These are phyloP conservation scores for Rhynchospora pubera DNA, from an alignment of 176 grass and related monocot genomes.

Conservation along the genomic window DNA sequence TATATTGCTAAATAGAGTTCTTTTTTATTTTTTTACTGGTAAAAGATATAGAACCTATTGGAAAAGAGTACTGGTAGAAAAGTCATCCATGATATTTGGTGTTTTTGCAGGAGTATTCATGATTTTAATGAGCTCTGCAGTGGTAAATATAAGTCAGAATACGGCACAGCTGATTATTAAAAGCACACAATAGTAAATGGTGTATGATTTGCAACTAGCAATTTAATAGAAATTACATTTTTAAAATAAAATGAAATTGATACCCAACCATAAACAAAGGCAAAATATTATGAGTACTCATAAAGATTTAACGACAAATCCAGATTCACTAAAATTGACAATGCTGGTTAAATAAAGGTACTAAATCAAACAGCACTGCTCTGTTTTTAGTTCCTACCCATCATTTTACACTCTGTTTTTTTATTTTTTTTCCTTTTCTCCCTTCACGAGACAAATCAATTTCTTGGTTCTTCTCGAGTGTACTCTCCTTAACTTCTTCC, in stretches of 20 bases:
- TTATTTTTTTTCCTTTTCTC: not conserved
- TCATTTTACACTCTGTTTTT: too few species aligned
- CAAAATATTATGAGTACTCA: not conserved
- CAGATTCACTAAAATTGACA: not conserved
- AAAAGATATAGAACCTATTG: too few species aligned
- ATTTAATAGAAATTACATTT: not conserved
- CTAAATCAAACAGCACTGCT: not conserved
- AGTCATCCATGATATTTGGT: too few species aligned
- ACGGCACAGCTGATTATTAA: too few species aligned
- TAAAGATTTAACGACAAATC: not conserved
- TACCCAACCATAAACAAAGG: not conserved
- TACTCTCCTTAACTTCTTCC: not conserved
- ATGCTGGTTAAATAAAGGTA: not conserved
- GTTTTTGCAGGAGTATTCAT: too few species aligned
- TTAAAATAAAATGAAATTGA: not conserved
- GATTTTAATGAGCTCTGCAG: too few species aligned
- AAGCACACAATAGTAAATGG: not conserved
- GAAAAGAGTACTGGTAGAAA: too few species aligned
- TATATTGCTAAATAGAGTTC: too few species aligned
- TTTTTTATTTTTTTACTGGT: too few species aligned
- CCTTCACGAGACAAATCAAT: not conserved
- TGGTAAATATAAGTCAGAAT: too few species aligned
- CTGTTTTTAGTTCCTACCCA: not conserved
- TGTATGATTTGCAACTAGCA: not conserved
- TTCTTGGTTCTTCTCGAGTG: not conserved